Percentiles rank a stretch among this genome's conserved stretches.
Conservation (phyloP, 345 rosid genomes). For the Syzygium aromaticum region DNA sequence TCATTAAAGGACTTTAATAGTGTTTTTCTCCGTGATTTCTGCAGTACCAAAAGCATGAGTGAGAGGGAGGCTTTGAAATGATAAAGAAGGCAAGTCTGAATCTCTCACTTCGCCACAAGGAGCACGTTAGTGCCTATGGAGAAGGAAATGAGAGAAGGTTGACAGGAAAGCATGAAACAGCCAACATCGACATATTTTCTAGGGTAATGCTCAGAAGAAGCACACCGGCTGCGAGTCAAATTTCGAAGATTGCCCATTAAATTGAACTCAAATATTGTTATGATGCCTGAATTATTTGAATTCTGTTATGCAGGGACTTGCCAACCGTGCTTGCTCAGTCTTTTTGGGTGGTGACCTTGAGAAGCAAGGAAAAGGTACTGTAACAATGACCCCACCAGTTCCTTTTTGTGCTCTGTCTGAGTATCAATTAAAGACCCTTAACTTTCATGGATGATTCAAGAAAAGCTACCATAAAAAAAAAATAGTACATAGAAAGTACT, state of each 20-base stretch:
- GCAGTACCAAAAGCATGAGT: conserved; percentile 85
- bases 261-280: not conserved
- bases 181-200: conserved; percentile 72
- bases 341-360: conserved; percentile 87
- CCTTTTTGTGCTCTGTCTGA: not conserved
- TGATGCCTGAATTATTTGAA: not conserved
- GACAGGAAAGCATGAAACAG: conserved; percentile 92
- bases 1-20: not conserved
- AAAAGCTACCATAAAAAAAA: not conserved
- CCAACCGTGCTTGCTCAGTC: conserved; percentile 87
- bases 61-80: conserved; percentile 77
- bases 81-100: conserved; percentile 85
- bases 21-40: not conserved
- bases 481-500: not conserved
- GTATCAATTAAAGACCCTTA: not conserved
- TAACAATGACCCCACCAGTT: not conserved
- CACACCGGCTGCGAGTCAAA: not conserved
- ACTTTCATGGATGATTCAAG: not conserved
- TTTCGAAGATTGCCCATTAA: not conserved
- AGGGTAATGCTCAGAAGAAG: conserved; percentile 40
- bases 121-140: conserved; percentile 78
- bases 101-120: conserved; percentile 74
- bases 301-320: conserved; percentile 51
- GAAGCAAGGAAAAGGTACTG: conserved; percentile 69
- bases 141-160: conserved; percentile 94